Conservation (phyloP, 225 moss, liverwort and hornwort species). For the Sphagnum contortum region DNA sequence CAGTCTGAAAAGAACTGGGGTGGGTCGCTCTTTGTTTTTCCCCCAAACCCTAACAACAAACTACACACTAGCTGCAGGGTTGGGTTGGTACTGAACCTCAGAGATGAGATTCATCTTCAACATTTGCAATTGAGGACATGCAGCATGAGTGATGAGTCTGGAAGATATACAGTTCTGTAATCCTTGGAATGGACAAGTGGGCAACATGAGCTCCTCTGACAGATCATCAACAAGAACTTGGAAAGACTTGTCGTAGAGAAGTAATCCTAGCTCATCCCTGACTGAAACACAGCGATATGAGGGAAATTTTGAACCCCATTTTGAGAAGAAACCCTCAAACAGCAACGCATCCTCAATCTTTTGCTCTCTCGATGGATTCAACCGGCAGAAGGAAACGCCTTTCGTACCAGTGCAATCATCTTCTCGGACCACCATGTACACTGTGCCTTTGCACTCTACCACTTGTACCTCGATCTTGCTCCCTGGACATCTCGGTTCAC, state of each 20-base stretch:
- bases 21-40: too few species aligned
- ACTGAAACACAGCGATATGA: conserved; percentile 30
- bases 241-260: conserved; percentile 30
- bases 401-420: background rate
- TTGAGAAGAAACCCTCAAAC: conserved; percentile 41
- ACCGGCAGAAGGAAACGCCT: conserved; percentile 12
- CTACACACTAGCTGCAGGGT: conserved; percentile 21
- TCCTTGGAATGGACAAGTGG: conserved; percentile 36
- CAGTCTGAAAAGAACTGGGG: too few species aligned
- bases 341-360: conserved; percentile 14
- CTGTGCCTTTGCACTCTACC: conserved; percentile 6
- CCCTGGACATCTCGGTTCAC: conserved; percentile 16
- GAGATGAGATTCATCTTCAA: conserved; percentile 34
- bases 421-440: conserved; percentile 16
- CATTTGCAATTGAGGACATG: conserved; percentile 14
- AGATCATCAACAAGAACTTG: conserved; percentile 37
- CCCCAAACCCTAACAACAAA: too few species aligned
- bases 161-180: conserved; percentile 21
- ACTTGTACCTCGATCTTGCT: conserved; percentile 15
- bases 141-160: conserved; percentile 1
- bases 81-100: conserved; percentile 36
- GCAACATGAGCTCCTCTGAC: conserved; percentile 36
- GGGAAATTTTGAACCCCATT: conserved; percentile 42
- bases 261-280: conserved; percentile 20
- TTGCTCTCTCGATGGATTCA: conserved; percentile 2